Conservation (phyloP, 1,139 yeast species). For the Sporopachydermia cereana region DNA sequence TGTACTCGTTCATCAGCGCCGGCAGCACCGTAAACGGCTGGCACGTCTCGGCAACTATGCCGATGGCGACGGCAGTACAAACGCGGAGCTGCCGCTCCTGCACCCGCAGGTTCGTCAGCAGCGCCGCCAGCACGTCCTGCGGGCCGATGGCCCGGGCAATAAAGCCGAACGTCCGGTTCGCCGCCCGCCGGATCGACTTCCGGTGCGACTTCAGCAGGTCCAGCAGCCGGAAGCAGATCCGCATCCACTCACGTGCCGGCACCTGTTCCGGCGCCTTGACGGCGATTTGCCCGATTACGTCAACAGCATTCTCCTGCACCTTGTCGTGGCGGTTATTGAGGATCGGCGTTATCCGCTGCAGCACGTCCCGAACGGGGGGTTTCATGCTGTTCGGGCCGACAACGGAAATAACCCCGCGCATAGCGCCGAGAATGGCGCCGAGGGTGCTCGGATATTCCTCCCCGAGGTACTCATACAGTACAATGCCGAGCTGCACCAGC, state of each 20-base stretch:
- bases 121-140: conserved; percentile 79
- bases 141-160: conserved; percentile 95
- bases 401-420: conserved; percentile 39
- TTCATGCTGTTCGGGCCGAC: conserved; percentile 50
- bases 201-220: conserved; percentile 84
- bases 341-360: conserved; percentile 88
- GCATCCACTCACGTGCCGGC: conserved; percentile 95
- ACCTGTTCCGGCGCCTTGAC: conserved; percentile 74
- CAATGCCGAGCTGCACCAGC: conserved; percentile 56
- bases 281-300: conserved; percentile 75
- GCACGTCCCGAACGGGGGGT: conserved; percentile 74
- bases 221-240: conserved; percentile 82
- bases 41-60: conserved; percentile 91
- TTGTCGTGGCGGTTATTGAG: conserved; percentile 82
- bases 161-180: conserved; percentile 83
- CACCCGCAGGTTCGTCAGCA: conserved; percentile 73
- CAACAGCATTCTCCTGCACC: conserved; percentile 80
- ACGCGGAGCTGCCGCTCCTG: conserved; percentile 96
- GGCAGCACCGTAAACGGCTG: conserved; percentile 94
- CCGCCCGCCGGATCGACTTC: conserved; percentile 69
- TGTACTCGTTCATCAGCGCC: conserved; percentile 89
- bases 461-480: conserved; percentile 83
- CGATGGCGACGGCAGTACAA: conserved; percentile 96
- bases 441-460: conserved; percentile 92
- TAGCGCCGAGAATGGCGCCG: conserved; percentile 71